Evolutionary conservation across 495 filamentous ascomycete species (phyloP).

Genomic region (Neurospora sp.): DNA sequence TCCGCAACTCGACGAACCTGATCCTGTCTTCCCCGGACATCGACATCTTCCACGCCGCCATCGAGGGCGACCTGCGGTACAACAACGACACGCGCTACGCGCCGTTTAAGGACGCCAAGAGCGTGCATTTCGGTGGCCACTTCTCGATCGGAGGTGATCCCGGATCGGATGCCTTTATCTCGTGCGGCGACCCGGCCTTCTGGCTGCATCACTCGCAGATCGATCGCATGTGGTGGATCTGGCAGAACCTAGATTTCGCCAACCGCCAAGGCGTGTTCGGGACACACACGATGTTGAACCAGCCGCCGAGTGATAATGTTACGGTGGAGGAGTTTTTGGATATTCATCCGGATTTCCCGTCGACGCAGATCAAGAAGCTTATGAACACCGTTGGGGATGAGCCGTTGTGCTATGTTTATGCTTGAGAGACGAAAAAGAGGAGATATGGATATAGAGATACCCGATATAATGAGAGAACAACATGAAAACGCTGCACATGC

Average conservation of each 20-base stretch:
- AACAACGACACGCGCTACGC: constrained; percentile 5
- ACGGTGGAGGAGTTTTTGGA: constrained; percentile 15
- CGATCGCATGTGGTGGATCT: constrained; percentile 60
- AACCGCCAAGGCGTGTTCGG: constrained; percentile 22
- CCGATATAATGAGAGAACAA: too few species aligned
- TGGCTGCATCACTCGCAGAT: constrained; percentile 60
- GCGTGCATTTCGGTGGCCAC: constrained; percentile 56
- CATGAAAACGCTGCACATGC: too few species aligned
- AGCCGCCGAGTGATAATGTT: constrained; percentile 17
- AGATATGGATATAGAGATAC: not conserved
- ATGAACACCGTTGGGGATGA: constrained; percentile 19
- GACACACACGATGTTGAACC: constrained; percentile 16
- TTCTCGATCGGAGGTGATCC: constrained; percentile 29
- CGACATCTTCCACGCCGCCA: constrained; percentile 37
- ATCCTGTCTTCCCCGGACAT: constrained; percentile 36
- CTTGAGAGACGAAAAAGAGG: not conserved
- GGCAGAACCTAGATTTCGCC: constrained; percentile 50
- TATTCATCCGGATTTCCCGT: constrained; percentile 8
- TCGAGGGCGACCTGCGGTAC: constrained; percentile 38
- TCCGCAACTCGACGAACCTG: constrained; percentile 34
- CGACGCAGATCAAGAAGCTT: constrained; percentile 14
- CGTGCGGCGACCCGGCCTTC: constrained; percentile 57
- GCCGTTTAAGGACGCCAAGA: constrained; percentile 22
- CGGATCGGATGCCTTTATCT: constrained; percentile 45
- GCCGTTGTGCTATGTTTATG: constrained; percentile 20